Evolutionary conservation across 139 green algal species (phyloP).

Genomic region (Bryopsis sp.): DNA sequence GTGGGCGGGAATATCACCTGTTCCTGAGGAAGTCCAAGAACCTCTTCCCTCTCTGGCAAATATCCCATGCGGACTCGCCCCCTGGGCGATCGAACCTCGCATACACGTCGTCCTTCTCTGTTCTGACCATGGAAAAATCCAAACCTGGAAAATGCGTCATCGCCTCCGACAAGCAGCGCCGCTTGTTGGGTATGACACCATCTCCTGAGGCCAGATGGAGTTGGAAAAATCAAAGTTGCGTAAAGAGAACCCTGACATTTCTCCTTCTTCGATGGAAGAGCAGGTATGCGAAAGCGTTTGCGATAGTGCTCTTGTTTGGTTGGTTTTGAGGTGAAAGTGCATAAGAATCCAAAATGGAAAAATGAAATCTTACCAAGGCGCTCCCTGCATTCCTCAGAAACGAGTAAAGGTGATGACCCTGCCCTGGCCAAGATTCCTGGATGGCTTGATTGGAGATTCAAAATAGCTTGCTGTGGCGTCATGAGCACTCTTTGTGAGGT

Average conservation of each 20-base stretch:
- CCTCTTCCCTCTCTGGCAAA: not conserved
- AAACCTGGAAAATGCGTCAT: slow-evolving; percentile 10
- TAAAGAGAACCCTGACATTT: too few species aligned
- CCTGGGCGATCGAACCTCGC: slow-evolving; percentile 5
- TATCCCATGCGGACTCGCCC: slow-evolving; percentile 1
- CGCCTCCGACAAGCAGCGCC: not conserved
- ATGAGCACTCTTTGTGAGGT: not conserved
- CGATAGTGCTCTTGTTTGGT: too few species aligned
- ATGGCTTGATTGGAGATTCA: not conserved
- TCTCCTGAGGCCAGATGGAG: slow-evolving; percentile 7
- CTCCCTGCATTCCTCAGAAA: slow-evolving; percentile 10
- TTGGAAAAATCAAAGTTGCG: too few species aligned
- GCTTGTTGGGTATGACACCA: slow-evolving; percentile 14
- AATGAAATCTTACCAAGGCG: slow-evolving; percentile 4
- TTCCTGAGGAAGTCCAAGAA: slow-evolving; percentile 2
- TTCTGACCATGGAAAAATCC: slow-evolving; percentile 2
- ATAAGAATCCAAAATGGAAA: not conserved
- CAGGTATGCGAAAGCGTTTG: too few species aligned
- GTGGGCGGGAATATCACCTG: not conserved
- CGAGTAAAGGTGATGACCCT: not conserved
- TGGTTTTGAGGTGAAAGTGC: too few species aligned
- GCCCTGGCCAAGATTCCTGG: not conserved
- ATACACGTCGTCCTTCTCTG: slow-evolving; percentile 4
- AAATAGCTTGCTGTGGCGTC: not conserved
- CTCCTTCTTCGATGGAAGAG: too few species aligned